These are phyloP conservation scores for Sphaerobolus stellatus DNA, from an alignment of 1,284 basidiomycete species.

Conservation along the genomic window DNA sequence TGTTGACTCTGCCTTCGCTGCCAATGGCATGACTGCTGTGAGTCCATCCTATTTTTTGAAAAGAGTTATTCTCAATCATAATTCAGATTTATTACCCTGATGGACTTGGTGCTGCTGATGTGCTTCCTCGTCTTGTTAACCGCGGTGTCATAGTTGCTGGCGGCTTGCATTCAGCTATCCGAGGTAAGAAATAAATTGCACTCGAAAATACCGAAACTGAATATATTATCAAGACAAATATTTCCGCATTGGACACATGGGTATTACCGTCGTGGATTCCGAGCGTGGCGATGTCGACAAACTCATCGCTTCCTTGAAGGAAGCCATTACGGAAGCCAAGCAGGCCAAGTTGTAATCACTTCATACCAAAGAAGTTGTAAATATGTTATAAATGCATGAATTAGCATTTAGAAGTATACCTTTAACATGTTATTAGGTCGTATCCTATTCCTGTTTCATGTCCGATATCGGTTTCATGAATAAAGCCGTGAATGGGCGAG, in stretches of 20 bases:
- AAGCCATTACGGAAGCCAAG: slow-evolving; percentile 53
- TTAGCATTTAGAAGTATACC: too few species aligned
- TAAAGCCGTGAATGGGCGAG: too few species aligned
- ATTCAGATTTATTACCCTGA: slow-evolving; percentile 73
- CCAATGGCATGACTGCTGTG: slow-evolving; percentile 92
- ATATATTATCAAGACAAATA: slow-evolving; percentile 57
- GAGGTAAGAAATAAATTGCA: slow-evolving; percentile 53
- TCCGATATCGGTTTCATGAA: too few species aligned
- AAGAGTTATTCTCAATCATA: not conserved
- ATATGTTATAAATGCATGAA: too few species aligned
- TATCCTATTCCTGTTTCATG: too few species aligned
- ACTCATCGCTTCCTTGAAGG: slow-evolving; percentile 68
- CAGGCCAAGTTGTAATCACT: slow-evolving; percentile 27
- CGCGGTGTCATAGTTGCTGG: slow-evolving; percentile 84
- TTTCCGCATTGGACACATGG: slow-evolving; percentile 91
- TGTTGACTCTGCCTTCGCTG: slow-evolving; percentile 59
- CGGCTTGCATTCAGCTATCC: slow-evolving; percentile 85
- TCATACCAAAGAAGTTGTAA: too few species aligned
- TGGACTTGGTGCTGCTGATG: slow-evolving; percentile 69
- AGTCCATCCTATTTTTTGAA: slow-evolving; percentile 22
- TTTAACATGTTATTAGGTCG: too few species aligned
- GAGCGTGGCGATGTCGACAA: slow-evolving; percentile 75
- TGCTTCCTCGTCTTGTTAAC: slow-evolving; percentile 68
- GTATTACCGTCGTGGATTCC: slow-evolving; percentile 72
- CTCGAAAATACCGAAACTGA: slow-evolving; percentile 12